Evolutionary conservation across 306 rosid species (phyloP).

Genomic region (Quercus alba): DNA sequence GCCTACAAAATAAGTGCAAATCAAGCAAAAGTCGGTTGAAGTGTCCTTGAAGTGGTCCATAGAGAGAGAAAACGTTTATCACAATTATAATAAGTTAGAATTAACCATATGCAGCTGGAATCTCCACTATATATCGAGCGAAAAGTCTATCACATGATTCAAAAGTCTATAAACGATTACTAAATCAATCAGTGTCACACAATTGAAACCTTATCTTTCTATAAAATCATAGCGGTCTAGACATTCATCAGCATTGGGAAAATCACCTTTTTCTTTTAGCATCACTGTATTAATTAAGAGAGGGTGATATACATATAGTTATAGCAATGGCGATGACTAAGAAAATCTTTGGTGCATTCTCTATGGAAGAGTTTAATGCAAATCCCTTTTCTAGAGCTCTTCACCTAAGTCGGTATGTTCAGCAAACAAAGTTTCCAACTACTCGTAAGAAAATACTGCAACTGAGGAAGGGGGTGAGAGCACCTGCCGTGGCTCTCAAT

Average conservation of each 20-base stretch:
- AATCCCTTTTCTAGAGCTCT: background rate
- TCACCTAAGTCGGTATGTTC: background rate
- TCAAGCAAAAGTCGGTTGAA: too few species aligned
- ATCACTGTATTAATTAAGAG: background rate
- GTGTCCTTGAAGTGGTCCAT: too few species aligned
- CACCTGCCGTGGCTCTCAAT: background rate
- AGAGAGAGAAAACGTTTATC: too few species aligned
- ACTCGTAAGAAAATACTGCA: background rate
- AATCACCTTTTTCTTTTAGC: background rate
- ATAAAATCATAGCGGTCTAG: too few species aligned
- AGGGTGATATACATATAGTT: background rate
- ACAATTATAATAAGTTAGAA: too few species aligned
- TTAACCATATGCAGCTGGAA: too few species aligned
- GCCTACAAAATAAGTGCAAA: too few species aligned
- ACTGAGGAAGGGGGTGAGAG: slow-evolving; percentile 9
- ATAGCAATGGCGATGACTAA: background rate
- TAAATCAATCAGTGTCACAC: too few species aligned
- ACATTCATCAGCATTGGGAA: background rate
- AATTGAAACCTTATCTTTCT: too few species aligned
- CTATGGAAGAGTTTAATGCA: background rate
- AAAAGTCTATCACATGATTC: too few species aligned
- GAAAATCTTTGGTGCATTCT: background rate
- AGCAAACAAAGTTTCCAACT: background rate
- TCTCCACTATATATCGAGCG: too few species aligned
- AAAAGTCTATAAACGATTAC: too few species aligned